Base-by-base conservation (phyloP, 495 filamentous ascomycete species). In the Talaromyces proteolyticus region DNA sequence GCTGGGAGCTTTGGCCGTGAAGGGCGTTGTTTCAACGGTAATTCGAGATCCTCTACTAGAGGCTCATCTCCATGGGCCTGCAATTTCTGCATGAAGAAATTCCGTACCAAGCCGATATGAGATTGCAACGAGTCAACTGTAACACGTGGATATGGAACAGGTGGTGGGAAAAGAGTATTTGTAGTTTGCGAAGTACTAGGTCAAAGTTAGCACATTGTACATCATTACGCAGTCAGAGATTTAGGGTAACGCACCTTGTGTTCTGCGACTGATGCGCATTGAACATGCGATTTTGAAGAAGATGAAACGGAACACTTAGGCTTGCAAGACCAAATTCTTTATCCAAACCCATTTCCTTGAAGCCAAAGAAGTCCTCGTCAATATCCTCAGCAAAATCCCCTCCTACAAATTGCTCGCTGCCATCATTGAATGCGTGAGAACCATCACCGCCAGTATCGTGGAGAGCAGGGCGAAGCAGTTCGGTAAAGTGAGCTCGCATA, bases 301-400 rank as follows among this genome's bases (percentile, higher is more conserved):
- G 79, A 73, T 99, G 93, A 18, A 99, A 75, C 17, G 93, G 93
- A 25, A 99, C 93, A 29, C 87, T 91, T 40, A 96, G 77, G 41
- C 86, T 84, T 17, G 87, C 82, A 47, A 91, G 75, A 12, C 90
- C 89, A 60, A 96, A 84, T 60, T 98, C 93, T 50, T 80, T 83
- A 58, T 95, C 92, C 23, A 98, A 75, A 16, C 93, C 93, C 26
- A 97, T 77, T 54, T 95, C 92, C 64, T 91, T 92, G 78, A 99
- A 96, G 8, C 93, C 93, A 56, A 99, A 97, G 78, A 96, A 99
- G 69, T 99, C 93, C 67, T 96, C 93, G 51, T 89, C 91, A 24
- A 97, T 85, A 57, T 97, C 93, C 68, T 95, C 93, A 1, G 93
- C 93, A 63, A 96, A 99, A 61, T 97, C 92, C 44, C 93, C 93